Evolutionary conservation across 352 stramenopile genomes (phyloP).

Genomic region (Phytophthora podocarpi): DNA sequence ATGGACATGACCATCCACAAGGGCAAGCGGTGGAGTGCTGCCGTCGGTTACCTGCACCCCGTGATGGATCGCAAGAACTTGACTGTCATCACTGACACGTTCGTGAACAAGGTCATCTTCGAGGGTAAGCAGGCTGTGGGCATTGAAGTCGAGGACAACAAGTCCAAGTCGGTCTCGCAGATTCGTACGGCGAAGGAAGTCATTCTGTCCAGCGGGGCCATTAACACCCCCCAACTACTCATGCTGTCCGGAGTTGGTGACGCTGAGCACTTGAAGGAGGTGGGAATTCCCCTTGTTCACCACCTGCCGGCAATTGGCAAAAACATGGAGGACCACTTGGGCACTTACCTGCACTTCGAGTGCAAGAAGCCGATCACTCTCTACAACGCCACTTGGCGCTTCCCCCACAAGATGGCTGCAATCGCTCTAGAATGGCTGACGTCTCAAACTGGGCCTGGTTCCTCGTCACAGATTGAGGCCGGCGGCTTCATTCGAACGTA

Average conservation of each 20-base stretch:
- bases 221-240: conserved; percentile 84
- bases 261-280: conserved; percentile 60
- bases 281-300: conserved; percentile 69
- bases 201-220: conserved; percentile 79
- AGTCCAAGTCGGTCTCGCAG: conserved; percentile 45
- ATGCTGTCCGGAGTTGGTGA: conserved; percentile 84
- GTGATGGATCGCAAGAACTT: conserved; percentile 63
- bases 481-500: conserved; percentile 83
- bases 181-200: conserved; percentile 77
- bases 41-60: conserved; percentile 66
- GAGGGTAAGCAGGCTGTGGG: conserved; percentile 68
- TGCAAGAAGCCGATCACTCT: conserved; percentile 85
- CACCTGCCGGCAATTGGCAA: conserved; percentile 73
- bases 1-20: conserved; percentile 85
- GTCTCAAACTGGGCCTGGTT: conserved; percentile 54
- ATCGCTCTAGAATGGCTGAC: conserved; percentile 85
- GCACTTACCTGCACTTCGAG: conserved; percentile 82
- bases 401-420: conserved; percentile 73
- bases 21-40: conserved; percentile 65
- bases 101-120: conserved; percentile 82
- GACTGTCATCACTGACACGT: conserved; percentile 71
- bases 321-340: conserved; percentile 87
- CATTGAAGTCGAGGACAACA: conserved; percentile 65
- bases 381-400: conserved; percentile 83
- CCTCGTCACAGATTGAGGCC: conserved; percentile 72